Base-by-base conservation (phyloP, 2,329 filamentous ascomycete species). In the Phyllosticta capitalensis region DNA sequence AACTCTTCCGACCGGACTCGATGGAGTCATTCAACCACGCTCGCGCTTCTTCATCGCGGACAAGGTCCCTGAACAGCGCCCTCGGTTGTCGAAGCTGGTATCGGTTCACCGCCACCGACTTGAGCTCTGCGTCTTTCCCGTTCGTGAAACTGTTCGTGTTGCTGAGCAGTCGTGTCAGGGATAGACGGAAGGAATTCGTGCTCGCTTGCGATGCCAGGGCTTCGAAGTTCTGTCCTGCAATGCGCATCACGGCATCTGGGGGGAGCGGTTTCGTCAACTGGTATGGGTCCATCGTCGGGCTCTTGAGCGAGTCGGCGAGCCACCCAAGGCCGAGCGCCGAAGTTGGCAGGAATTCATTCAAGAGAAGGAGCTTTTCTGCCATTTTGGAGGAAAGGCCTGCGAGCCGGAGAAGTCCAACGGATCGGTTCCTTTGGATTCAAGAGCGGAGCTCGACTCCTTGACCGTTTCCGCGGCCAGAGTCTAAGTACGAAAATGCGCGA, bases 1-100 rank as follows among this genome's bases (percentile, higher is more conserved):
- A 58, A 20, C 55, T 54, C 24, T 58, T 58, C 21, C 30, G 33
- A 14, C 51, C 51, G 4, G 55, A 48, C 33, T 58, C 9, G 26
- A 61, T 61, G 3, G 22, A 28, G 14, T 61, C 59, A 33, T 61
- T 61, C 21, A 61, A 28, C 59, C 59, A 61, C 22, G 20, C 24
- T 3, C 55, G 59, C 14, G 59, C 59, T 17, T 58, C 19, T 58
- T 61, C 59, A 50, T 61, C 55, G 22, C 51, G 20, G 22, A 54
- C 33, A 17, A 38, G 9, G 5, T 38, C 24, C 3, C 12, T 38
- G 14, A 38, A 38, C 9, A 38, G 33, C 14, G 33, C 1, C 24
- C 33, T 38, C 10, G 33, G 33, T 17, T 38, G 33, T 3, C 33
- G 33, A 17, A 38, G 9, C 33, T 38, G 9, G 33, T 14, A 38